phyloP scores from a whole-genome alignment of 1,284 basidiomycete species.

The Cryptococcus neoformans region DNA sequence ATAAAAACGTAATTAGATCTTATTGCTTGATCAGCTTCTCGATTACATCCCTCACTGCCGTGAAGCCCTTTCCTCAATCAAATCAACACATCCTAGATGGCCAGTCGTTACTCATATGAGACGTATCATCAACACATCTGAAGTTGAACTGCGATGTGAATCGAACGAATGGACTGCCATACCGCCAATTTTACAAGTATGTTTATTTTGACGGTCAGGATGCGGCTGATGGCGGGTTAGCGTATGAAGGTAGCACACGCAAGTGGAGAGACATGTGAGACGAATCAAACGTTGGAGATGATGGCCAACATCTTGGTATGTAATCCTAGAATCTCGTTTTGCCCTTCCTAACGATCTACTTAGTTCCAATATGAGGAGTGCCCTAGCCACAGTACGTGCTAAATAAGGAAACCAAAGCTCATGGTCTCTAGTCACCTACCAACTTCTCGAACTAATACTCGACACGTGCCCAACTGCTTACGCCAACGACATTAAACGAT shows the following conservation, averaged over 20 bases:
- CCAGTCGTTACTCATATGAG: slow-evolving; percentile 1
- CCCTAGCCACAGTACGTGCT: not conserved
- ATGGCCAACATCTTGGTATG: slow-evolving; percentile 5
- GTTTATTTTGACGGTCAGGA: not conserved
- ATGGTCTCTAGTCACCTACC: not conserved
- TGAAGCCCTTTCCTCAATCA: not conserved
- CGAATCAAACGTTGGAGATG: slow-evolving; percentile 3
- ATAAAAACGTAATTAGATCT: not conserved
- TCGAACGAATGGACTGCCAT: not conserved
- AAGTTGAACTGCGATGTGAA: slow-evolving; percentile 7
- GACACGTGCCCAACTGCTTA: not conserved
- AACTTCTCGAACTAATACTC: slow-evolving; percentile 1
- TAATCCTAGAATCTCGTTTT: not conserved
- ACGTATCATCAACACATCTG: slow-evolving; percentile 4
- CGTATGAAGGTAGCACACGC: not conserved
- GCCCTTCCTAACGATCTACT: not conserved
- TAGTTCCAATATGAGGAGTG: slow-evolving; percentile 4
- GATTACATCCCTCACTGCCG: not conserved
- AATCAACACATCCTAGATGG: not conserved
- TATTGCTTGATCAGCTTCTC: slow-evolving; percentile 1
- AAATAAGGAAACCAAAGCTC: not conserved
- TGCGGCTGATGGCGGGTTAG: not conserved
- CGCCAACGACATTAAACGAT: slow-evolving; percentile 3
- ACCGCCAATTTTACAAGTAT: not conserved
- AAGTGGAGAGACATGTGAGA: not conserved